Percentiles rank a stretch among this genome's conserved stretches.
Conservation (phyloP, 2,329 filamentous ascomycete genomes). For the Teratosphaeria nubilosa region DNA sequence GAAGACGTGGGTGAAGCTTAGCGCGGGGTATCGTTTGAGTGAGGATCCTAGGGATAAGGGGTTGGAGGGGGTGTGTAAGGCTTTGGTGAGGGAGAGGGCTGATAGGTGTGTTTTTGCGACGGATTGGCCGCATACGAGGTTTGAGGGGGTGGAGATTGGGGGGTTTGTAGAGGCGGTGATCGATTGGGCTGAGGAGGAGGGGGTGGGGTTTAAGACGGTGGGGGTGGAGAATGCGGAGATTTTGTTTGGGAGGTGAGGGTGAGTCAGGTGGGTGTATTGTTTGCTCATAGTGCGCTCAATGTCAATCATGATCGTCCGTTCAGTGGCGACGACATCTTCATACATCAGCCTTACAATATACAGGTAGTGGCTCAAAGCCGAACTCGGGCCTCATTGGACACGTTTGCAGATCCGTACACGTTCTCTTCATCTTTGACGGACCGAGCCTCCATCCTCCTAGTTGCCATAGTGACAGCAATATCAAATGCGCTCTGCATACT, state of each 20-base stretch:
- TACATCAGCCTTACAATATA: too few relatives aligned
- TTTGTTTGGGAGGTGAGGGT: conserved; percentile 24
- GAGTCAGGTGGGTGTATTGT: neutral
- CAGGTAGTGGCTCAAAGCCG: too few relatives aligned
- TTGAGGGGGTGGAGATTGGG: conserved; percentile 45
- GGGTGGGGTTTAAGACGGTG: conserved; percentile 33
- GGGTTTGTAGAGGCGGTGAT: conserved; percentile 46
- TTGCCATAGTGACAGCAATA: conserved; percentile 7
- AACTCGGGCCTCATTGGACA: too few relatives aligned
- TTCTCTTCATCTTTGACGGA: neutral
- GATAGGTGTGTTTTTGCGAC: conserved; percentile 48
- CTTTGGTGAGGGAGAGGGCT: conserved; percentile 38
- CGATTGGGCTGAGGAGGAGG: conserved; percentile 41
- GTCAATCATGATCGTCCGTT: too few relatives aligned
- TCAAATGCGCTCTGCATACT: conserved; percentile 10
- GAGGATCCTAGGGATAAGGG: conserved; percentile 35
- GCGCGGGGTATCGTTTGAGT: conserved; percentile 48
- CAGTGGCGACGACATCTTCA: too few relatives aligned
- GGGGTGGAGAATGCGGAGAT: conserved; percentile 48
- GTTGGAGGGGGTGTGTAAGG: conserved; percentile 39
- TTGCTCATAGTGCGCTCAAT: too few relatives aligned
- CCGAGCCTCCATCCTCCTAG: neutral
- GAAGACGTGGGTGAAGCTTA: conserved; percentile 48
- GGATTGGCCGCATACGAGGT: conserved; percentile 56
- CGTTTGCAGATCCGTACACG: neutral